Evolutionary conservation across 148 eudicot genomes (phyloP).

Genomic region (Rhododendron vialii): DNA sequence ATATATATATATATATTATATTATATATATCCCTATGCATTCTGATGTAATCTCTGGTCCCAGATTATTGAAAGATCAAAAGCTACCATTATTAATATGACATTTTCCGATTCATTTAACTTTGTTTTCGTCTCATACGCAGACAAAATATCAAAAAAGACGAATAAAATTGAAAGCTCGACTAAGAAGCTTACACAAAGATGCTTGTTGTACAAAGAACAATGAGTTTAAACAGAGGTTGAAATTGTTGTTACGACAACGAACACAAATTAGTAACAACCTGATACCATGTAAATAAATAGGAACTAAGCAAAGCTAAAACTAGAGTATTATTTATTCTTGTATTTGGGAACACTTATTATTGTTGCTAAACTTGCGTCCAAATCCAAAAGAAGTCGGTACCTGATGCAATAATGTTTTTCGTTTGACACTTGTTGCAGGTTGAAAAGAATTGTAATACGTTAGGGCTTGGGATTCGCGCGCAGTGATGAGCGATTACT

Average conservation of each 20-base stretch:
- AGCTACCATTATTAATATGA: neutral
- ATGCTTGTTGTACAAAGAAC: neutral
- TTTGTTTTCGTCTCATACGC: neutral
- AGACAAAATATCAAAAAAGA: neutral
- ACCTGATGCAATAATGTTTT: too few species aligned
- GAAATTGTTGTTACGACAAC: too few species aligned
- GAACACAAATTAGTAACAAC: neutral
- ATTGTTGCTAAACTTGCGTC: too few species aligned
- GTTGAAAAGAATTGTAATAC: too few species aligned
- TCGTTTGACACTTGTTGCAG: too few species aligned
- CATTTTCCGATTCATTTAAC: neutral
- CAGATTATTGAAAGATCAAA: neutral
- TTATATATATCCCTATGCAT: neutral
- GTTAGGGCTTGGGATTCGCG: too few species aligned
- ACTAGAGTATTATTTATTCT: too few species aligned
- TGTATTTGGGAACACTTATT: too few species aligned
- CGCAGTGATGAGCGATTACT: too few species aligned
- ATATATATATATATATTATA: neutral
- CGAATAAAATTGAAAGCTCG: neutral
- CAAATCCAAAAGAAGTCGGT: neutral
- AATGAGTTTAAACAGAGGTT: too few species aligned
- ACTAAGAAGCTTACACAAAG: neutral
- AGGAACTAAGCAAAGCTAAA: too few species aligned
- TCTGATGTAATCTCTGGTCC: neutral
- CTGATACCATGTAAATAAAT: too few species aligned